Evolutionary conservation across 108 stramenopile species (phyloP).

Genomic region (Schizochytrium sp.): DNA sequence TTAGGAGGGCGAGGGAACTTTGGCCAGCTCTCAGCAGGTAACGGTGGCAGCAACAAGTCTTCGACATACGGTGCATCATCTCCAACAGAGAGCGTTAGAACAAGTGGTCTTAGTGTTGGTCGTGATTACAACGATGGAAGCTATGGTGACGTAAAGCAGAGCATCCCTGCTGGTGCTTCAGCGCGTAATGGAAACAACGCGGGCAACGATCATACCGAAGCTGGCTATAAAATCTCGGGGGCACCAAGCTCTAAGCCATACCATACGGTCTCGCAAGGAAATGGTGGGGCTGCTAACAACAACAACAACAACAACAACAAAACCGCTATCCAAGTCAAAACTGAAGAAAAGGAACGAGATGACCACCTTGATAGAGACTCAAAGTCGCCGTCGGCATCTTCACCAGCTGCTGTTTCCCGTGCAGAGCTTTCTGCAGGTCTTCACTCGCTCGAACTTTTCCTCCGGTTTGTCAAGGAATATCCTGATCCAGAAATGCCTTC

Average conservation of each 20-base stretch:
- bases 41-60: too few relatives aligned
- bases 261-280: too few relatives aligned
- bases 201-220: too few relatives aligned
- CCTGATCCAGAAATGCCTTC: background rate
- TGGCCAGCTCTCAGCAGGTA: too few relatives aligned
- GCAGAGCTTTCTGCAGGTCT: constrained; percentile 26
- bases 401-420: background rate
- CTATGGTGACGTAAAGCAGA: background rate
- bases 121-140: background rate
- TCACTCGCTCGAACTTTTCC: constrained; percentile 43
- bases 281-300: background rate
- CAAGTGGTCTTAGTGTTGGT: background rate
- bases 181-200: too few relatives aligned
- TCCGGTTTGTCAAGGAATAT: constrained; percentile 2
- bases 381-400: background rate
- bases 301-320: constrained; percentile 1
- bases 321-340: background rate
- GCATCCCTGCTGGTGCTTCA: background rate
- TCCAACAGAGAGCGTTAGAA: constrained; percentile 6
- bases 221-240: too few relatives aligned
- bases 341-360: too few relatives aligned
- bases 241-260: too few relatives aligned
- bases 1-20: too few relatives aligned
- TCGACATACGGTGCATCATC: background rate
- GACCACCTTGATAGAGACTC: background rate